Evolutionary conservation across 257 asterid species (phyloP), one percentile per base, ranked within the genome.

Genomic region (Plantago major): DNA sequence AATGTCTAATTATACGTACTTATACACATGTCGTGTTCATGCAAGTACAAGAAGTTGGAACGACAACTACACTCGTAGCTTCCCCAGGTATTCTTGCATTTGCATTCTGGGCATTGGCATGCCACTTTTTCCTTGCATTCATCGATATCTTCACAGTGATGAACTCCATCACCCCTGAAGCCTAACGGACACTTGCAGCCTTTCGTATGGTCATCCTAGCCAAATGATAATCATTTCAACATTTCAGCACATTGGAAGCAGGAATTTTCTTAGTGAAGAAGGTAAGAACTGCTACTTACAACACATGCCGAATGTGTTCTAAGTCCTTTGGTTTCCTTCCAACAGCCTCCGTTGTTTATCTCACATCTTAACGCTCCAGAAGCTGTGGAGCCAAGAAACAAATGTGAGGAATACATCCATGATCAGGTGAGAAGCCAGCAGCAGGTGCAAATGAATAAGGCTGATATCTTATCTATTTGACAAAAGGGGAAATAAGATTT

Each of bases 111-210:
- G 59, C 87, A 81, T 46, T 77, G 76, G 63, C 87, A 81, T 6
- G 79, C 87, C 56, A 51, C 3, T 65, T 65, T 85, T 12, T 88
- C 96, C 78, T 82, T 74, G 82, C 98, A 90, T 57, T 88, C 96
- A 50, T 91, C 88, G 13, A 91, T 81, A 81, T 88, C 98, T 57
- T 87, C 96, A 76, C 99, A 94, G 43, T 37, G 68, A 42, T 82
- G 65, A 60, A 85, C 84, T 72, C 99, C 99, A 55, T 94, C 96
- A 46, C 97, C 99, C 79, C 33, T 84, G 84, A 94, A 94, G 52
- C 99, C 99, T 50, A 84, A 78, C 7, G 97, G 99, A 60, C 99
- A 93, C 38, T 76, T 73, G 78, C 99, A 93, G 38, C 99, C 97
- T 60, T 82, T 89, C 8, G 90, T 78, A n/a, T 71, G 82, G 57